A percentile compares a stretch with the other conserved stretches of the same genome.
These are phyloP conservation scores for Aphanomyces euteiches DNA, from an alignment of 352 stramenopile genomes.

Conservation along the genomic window DNA sequence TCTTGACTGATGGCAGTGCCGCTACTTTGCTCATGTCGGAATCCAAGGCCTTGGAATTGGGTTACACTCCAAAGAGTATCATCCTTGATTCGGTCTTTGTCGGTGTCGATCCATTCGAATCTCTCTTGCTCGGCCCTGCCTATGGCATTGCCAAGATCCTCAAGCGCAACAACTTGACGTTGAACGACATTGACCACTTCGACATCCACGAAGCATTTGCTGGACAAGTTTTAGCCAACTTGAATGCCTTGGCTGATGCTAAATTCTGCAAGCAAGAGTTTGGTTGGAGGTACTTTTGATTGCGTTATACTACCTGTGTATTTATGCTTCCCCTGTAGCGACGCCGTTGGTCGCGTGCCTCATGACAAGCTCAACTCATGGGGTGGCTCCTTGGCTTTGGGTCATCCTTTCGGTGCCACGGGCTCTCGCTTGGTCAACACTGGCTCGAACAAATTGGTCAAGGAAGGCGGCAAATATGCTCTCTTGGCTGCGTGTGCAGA, in stretches of 20 bases:
- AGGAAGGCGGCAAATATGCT: constrained; percentile 94
- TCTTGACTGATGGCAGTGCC: constrained; percentile 96
- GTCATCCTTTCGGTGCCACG: constrained; percentile 98
- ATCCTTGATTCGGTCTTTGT: constrained; percentile 96
- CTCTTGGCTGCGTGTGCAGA: constrained; percentile 96
- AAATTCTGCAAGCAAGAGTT: constrained; percentile 95
- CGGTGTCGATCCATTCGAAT: constrained; percentile 94
- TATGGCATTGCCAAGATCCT: constrained; percentile 90
- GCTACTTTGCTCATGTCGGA: constrained; percentile 97
- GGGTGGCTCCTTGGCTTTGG: constrained; percentile 93
- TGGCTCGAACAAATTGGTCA: constrained; percentile 94
- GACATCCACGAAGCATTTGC: constrained; percentile 99
- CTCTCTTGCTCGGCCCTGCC: constrained; percentile 92
- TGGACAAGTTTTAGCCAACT: constrained; percentile 96
- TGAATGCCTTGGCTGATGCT: constrained; percentile 92
- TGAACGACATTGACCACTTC: constrained; percentile 96
- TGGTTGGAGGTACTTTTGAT: constrained; percentile 50
- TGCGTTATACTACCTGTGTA: neutral
- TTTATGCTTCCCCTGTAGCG: constrained; percentile 19
- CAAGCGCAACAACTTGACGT: constrained; percentile 77
- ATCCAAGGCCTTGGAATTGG: constrained; percentile 92
- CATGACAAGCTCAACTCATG: constrained; percentile 97
- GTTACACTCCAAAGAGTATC: constrained; percentile 93
- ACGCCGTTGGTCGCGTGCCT: constrained; percentile 89
- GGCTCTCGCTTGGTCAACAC: constrained; percentile 95